These are phyloP conservation scores for Aspergillus melleus DNA, from an alignment of 2,329 filamentous ascomycete genomes.

Conservation along the genomic window DNA sequence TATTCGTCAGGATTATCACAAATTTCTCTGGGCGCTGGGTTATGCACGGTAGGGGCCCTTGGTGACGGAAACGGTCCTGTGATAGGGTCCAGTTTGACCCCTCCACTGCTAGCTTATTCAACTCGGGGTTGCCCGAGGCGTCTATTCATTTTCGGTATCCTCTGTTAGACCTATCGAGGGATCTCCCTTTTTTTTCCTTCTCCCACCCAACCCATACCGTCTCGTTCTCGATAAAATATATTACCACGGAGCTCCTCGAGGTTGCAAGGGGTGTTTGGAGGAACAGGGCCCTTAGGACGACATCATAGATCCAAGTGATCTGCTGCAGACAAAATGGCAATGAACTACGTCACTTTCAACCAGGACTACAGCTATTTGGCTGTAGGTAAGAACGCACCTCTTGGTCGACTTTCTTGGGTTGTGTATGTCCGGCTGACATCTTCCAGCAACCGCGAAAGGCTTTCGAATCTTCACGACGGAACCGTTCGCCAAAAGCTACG, in stretches of 20 bases:
- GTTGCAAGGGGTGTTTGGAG: neutral
- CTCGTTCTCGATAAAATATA: neutral
- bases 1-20: neutral
- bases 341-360: slow-evolving; percentile 99
- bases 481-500: slow-evolving; percentile 92
- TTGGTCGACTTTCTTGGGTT: slow-evolving; percentile 6
- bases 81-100: slow-evolving; percentile 20
- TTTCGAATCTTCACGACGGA: slow-evolving; percentile 97
- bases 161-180: neutral
- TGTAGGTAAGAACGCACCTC: slow-evolving; percentile 65
- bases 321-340: slow-evolving; percentile 58
- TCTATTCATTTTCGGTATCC: neutral
- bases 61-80: slow-evolving; percentile 18
- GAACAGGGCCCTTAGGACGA: neutral
- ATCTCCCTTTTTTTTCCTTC: neutral
- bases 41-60: slow-evolving; percentile 18
- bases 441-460: slow-evolving; percentile 79
- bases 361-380: slow-evolving; percentile 97
- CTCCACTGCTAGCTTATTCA: slow-evolving; percentile 12
- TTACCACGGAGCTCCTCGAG: neutral
- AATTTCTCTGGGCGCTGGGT: slow-evolving; percentile 8
- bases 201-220: neutral
- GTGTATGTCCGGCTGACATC: slow-evolving; percentile 17
- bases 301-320: slow-evolving; percentile 12
- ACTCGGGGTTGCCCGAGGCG: neutral